Evolutionary conservation across 306 rosid genomes (phyloP), one percentile per base, ranked within the genome.

Genomic region (Elaeagnus macrophylla): DNA sequence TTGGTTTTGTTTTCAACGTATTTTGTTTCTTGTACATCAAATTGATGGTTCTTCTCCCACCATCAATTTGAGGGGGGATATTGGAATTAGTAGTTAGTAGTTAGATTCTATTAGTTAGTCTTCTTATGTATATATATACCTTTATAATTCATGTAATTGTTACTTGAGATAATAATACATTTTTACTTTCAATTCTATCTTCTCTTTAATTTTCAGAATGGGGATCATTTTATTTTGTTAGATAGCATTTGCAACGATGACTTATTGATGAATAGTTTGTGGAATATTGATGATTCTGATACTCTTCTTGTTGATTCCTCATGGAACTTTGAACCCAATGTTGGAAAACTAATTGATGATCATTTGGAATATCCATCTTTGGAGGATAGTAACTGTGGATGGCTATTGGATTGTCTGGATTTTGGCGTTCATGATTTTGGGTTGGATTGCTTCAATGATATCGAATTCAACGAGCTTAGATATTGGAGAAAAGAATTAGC

Each of bases 361-460:
- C 38, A 61, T 72, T 70, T 65, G 51, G 32, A 13, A 45, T 5
- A 71, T 12, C 69, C 76, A 39, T 55, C 62, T 20, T 77, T 87
- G 80, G 94, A 85, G 61, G 94, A 81, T 17, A 25, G 32, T 25
- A 79, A 52, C 19, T 80, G 75, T 59, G 67, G 79, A 41, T 89
- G 94, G 95, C 61, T 85, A 43, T 67, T 81, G 67, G 94, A 83
- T 51, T 85, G 89, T 56, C 81, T 81, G 48, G 97, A 85, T 71
- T 81, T 89, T 47, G 97, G 95, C 18, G 54, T 82, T 66, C 90
- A 80, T 36, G 95, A 86, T 70, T 86, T 86, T 49, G 88, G 83
- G n/a, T 79, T 80, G 56, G 88, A 70, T 56, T 78, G 32, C 46
- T 79, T 79, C 75, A 67, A 66, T 44, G 88, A 79, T 46, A 39